Conservation (phyloP, 805 yeast genomes). For the Candida sonorensis region DNA sequence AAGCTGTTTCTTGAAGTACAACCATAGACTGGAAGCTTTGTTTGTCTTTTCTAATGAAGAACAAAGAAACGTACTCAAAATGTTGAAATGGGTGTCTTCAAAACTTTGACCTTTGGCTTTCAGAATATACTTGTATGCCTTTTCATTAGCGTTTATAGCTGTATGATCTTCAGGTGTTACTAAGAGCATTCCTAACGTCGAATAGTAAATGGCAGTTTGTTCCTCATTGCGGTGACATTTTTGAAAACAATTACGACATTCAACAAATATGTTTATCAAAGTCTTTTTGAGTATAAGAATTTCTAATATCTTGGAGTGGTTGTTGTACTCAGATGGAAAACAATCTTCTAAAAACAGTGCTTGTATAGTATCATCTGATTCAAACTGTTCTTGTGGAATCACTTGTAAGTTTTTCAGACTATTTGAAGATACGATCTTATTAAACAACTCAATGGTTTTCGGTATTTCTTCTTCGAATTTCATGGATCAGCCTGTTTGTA, state of each 20-base stretch:
- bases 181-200: conserved; percentile 20
- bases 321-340: conserved; percentile 12
- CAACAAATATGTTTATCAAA: conserved; percentile 13
- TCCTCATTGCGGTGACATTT: no score
- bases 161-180: conserved; percentile 25
- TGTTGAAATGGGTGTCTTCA: conserved; percentile 2
- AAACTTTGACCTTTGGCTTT: no score
- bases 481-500: no score
- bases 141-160: conserved; percentile 10
- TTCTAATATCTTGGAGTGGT: conserved; percentile 7
- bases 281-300: conserved; percentile 9
- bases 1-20: conserved; percentile 14
- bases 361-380: conserved; percentile 17
- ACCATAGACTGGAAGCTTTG: conserved; percentile 30
- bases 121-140: no score
- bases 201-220: conserved; percentile 7
- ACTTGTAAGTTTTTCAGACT: conserved; percentile 19
- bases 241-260: conserved; percentile 10
- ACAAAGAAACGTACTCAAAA: conserved; percentile 14
- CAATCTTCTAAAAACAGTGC: conserved; percentile 21
- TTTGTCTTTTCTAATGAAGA: conserved; percentile 24
- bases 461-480: background rate
- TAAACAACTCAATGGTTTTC: background rate
- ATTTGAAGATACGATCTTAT: background rate
- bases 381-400: conserved; percentile 24